Conservation (phyloP, 129 eudicot genomes). For the Logfia minima region DNA sequence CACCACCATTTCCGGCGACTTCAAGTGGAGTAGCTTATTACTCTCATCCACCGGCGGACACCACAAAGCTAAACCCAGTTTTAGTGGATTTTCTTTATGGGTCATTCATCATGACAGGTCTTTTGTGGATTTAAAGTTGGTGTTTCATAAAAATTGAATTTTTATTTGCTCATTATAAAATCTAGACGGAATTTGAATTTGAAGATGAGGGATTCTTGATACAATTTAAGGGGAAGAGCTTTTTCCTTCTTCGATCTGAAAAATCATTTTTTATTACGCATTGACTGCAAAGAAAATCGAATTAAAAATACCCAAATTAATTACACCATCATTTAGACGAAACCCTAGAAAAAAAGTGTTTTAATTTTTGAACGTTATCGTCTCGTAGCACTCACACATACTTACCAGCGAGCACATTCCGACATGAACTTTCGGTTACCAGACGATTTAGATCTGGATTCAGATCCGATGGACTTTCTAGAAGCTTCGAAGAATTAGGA, state of each 20-base stretch:
- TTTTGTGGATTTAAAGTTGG: slow-evolving; percentile 30
- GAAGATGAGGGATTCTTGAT: slow-evolving; percentile 29
- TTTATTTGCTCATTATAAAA: slow-evolving; percentile 21
- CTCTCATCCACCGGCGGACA: no score
- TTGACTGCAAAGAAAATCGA: slow-evolving; percentile 33
- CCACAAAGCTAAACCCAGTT: no score
- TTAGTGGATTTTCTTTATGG: slow-evolving; percentile 5
- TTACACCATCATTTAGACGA: background rate
- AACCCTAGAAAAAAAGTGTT: background rate
- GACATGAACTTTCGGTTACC: slow-evolving; percentile 83
- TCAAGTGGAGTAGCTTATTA: no score
- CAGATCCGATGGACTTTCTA: slow-evolving; percentile 64
- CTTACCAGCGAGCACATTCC: slow-evolving; percentile 82
- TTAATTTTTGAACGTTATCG: background rate
- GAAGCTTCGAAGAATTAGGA: slow-evolving; percentile 70
- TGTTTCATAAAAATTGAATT: slow-evolving; percentile 27
- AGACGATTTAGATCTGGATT: slow-evolving; percentile 74
- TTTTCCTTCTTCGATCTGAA: slow-evolving; percentile 52
- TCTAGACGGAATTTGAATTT: slow-evolving; percentile 31
- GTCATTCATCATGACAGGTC: slow-evolving; percentile 35
- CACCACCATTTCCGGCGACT: no score
- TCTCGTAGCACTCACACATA: no score
- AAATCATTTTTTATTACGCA: slow-evolving; percentile 64
- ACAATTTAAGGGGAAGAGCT: slow-evolving; percentile 31
- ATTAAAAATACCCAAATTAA: background rate